Evolutionary conservation across 208 protist genomes (phyloP).

Genomic region (Trypanosoma boissoni): DNA sequence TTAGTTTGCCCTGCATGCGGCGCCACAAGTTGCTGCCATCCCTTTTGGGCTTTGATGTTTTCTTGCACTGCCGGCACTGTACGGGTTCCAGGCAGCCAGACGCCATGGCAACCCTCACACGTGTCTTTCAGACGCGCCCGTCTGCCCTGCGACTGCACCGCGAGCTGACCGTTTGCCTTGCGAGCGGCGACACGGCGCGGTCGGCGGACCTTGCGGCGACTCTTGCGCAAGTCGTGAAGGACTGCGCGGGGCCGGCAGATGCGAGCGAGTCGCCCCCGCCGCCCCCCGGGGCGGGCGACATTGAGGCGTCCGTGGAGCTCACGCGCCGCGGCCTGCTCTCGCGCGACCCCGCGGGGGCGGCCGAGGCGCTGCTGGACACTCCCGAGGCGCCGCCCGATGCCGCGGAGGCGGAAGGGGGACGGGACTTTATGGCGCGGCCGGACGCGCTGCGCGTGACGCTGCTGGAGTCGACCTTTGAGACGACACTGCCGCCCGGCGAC

Average conservation of each 20-base stretch:
- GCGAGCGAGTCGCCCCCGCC: neutral
- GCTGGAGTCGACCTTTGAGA: slow-evolving; percentile 80
- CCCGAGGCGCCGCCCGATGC: neutral
- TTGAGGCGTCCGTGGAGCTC: slow-evolving; percentile 13
- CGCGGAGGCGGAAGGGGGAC: neutral
- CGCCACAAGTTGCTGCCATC: neutral
- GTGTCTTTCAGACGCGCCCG: slow-evolving; percentile 67
- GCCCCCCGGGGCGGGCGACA: neutral
- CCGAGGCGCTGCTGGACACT: slow-evolving; percentile 24
- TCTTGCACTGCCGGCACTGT: neutral
- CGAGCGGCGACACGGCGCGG: slow-evolving; percentile 49
- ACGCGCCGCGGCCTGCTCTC: slow-evolving; percentile 2
- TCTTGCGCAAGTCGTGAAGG: slow-evolving; percentile 44
- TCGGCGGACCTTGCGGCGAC: slow-evolving; percentile 66
- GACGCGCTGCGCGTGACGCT: slow-evolving; percentile 64
- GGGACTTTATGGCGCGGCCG: slow-evolving; percentile 57
- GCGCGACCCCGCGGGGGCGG: slow-evolving; percentile 19
- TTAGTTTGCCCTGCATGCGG: neutral
- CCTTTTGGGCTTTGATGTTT: neutral
- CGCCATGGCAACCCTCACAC: slow-evolving; percentile 65
- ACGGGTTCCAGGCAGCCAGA: slow-evolving; percentile 4
- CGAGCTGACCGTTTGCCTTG: slow-evolving; percentile 66
- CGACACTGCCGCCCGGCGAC: slow-evolving; percentile 38
- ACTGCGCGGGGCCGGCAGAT: neutral
- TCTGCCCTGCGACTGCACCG: slow-evolving; percentile 64